Base-by-base conservation (phyloP, 306 rosid genomes). In the Acacia melanoxylon region DNA sequence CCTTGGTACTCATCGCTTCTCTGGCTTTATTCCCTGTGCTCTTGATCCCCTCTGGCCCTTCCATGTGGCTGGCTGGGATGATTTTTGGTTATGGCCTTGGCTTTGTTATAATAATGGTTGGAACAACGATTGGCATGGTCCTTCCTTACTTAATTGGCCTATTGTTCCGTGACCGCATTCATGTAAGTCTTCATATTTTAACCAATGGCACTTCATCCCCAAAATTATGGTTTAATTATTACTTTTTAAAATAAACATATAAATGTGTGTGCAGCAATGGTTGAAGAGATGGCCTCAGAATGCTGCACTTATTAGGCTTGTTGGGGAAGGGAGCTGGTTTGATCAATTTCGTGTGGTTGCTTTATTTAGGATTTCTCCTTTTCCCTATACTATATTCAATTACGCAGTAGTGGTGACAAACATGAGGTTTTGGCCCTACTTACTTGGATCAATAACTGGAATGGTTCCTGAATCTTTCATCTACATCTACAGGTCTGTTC, bases 41-140 rank as follows among this genome's bases (percentile, higher is more conserved):
- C 51, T 78, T 96, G 70, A 85, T 96, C 73, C 99, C 98, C 77
- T 93, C 99, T 42, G 98, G 97, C 58, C 99, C 99, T 83, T 96
- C 99, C 86, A 93, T 96, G 99, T 96, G 99, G 98, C 84, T 96
- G 90, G 97, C 99, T 41, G 98, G 98, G 77, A 96, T 96, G 98
- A 96, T 93, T 73, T 95, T 96, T 88, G 99, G 99, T 77, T 93
- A 96, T 85, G 99, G 97, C 75, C 86, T 92, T 58, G 98, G 99
- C 62, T 96, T 96, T 52, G 84, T 92, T 52, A 96, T 96, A 72
- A 96, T 96, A 81, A 92, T 96, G 99, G 94, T 78, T 74, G 99
- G 99, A 74, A 96, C 99, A 87, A 96, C 99, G 54, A 76, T 93
- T 81, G 99, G 99, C 81, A 96, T 96, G 99, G 88, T 96, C 77